Percentiles rank a stretch among this genome's conserved stretches.
phyloP scores from a whole-genome alignment of 2,329 filamentous ascomycete genomes.

The Periconia sp. region DNA sequence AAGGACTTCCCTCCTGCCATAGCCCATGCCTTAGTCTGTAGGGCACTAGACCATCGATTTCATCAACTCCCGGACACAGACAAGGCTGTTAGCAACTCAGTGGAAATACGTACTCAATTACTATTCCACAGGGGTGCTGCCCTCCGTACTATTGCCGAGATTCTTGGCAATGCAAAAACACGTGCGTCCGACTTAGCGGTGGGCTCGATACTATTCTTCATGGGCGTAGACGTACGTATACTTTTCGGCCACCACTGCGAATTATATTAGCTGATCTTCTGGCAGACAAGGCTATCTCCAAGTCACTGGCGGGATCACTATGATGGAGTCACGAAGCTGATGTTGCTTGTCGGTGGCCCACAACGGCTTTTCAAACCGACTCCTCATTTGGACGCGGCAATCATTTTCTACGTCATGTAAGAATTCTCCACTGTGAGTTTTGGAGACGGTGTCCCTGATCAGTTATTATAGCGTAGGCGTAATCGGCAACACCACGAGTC shows the following conservation, averaged over 20 bases:
- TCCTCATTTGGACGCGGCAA: background rate
- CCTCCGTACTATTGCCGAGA: background rate
- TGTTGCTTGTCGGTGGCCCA: background rate
- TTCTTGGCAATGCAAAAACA: background rate
- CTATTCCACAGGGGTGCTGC: background rate
- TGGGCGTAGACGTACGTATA: background rate
- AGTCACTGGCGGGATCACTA: background rate
- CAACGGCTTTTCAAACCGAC: background rate
- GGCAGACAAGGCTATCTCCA: background rate
- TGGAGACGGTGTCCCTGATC: background rate
- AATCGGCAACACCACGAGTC: background rate
- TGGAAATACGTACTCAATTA: background rate
- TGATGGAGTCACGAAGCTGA: background rate
- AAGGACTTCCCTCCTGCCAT: background rate
- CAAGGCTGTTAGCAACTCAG: background rate
- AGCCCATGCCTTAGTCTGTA: background rate
- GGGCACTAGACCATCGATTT: background rate
- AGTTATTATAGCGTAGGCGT: background rate
- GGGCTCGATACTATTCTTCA: background rate
- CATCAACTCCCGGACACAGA: background rate
- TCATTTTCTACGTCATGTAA: background rate
- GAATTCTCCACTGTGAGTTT: background rate
- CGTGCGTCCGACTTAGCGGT: background rate
- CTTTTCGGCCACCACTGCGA: background rate
- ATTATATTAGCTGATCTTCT: background rate